These are phyloP conservation scores for Tanacetum coccineum DNA, from an alignment of 129 eudicot species.

Conservation along the genomic window DNA sequence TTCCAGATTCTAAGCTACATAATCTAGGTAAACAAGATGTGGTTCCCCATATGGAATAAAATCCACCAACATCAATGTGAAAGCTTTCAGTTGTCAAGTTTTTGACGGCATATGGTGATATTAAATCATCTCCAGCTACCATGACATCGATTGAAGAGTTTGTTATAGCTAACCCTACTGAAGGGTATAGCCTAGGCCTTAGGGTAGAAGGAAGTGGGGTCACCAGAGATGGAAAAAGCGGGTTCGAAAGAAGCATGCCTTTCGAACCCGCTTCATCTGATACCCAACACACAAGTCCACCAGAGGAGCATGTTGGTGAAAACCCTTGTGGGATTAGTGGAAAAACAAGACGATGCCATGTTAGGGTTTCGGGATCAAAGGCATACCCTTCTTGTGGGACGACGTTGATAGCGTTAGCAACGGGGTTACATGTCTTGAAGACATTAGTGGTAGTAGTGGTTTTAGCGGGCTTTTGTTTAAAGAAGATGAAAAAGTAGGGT, in stretches of 20 bases:
- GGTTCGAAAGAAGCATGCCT: conserved; percentile 58
- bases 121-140: conserved; percentile 84
- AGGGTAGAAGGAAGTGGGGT: conserved; percentile 70
- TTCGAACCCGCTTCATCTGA: conserved; percentile 83
- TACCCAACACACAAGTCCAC: conserved; percentile 79
- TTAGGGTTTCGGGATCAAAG: conserved; percentile 61
- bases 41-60: conserved; percentile 87
- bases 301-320: conserved; percentile 68
- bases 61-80: conserved; percentile 70
- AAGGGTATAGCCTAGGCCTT: conserved; percentile 75
- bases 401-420: background rate
- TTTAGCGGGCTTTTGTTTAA: conserved; percentile 50
- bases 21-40: conserved; percentile 78
- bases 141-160: conserved; percentile 62
- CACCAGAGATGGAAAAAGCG: conserved; percentile 40
- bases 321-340: conserved; percentile 72
- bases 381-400: conserved; percentile 46
- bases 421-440: conserved; percentile 4
- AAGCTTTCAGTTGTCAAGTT: conserved; percentile 84
- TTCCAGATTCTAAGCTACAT: conserved; percentile 87
- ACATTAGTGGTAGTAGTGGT: conserved; percentile 23
- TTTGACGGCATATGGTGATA: conserved; percentile 94
- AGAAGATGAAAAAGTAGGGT: conserved; percentile 73
- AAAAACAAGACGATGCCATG: conserved; percentile 59
- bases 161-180: conserved; percentile 62